Conservation (phyloP, 805 yeast species). For the Torulaspora maleeae region DNA sequence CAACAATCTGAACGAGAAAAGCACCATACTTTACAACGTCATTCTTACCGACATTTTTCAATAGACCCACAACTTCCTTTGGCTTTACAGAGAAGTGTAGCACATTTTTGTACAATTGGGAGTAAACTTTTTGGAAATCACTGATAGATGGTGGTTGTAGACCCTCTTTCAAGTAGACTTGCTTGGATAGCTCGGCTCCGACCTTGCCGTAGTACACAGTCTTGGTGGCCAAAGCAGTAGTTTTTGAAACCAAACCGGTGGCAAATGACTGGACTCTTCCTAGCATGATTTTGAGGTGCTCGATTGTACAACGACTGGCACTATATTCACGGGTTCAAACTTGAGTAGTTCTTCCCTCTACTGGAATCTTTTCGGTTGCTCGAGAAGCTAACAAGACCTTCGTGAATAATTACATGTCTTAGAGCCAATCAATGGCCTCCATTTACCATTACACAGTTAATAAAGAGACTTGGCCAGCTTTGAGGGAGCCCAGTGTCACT, state of each 20-base stretch:
- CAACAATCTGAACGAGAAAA: slow-evolving; percentile 76
- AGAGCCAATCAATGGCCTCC: slow-evolving; percentile 8
- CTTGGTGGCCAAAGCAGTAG: slow-evolving; percentile 39
- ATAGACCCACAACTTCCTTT: slow-evolving; percentile 46
- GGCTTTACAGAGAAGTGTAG: slow-evolving; percentile 53
- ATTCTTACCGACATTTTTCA: slow-evolving; percentile 49
- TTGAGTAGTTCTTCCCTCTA: not conserved
- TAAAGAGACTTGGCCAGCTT: not conserved
- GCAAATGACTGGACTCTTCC: slow-evolving; percentile 30
- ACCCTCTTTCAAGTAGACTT: slow-evolving; percentile 86
- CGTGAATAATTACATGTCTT: slow-evolving; percentile 2
- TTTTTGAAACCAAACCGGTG: slow-evolving; percentile 25
- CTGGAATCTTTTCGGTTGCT: slow-evolving; percentile 6
- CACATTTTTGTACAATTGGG: slow-evolving; percentile 45
- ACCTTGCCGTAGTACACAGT: slow-evolving; percentile 77
- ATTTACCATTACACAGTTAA: slow-evolving; percentile 1
- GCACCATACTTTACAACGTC: slow-evolving; percentile 64
- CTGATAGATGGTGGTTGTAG: slow-evolving; percentile 81
- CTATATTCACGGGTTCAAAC: not conserved
- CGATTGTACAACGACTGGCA: not conserved
- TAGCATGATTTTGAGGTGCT: slow-evolving; percentile 18
- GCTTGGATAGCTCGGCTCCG: slow-evolving; percentile 46
- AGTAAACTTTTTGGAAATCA: slow-evolving; percentile 74
- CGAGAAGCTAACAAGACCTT: slow-evolving; percentile 1
- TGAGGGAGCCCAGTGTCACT: no score